These are phyloP conservation scores for Plantago elongata DNA, from an alignment of 257 asterid genomes.

Conservation along the genomic window DNA sequence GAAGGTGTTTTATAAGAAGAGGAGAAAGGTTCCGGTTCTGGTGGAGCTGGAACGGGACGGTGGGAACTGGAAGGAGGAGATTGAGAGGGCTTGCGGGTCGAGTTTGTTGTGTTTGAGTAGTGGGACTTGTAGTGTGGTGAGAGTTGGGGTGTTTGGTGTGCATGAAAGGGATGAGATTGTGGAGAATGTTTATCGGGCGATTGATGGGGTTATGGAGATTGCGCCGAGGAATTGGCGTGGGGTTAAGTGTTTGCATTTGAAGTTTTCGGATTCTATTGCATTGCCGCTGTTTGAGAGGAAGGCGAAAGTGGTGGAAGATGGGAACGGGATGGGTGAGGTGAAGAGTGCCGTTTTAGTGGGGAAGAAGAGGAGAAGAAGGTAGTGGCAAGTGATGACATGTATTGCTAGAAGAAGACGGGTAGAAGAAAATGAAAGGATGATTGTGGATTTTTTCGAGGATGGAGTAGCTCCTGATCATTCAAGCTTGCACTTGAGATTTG, in stretches of 20 bases:
- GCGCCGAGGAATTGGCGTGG: slow-evolving; percentile 68
- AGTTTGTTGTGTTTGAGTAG: slow-evolving; percentile 57
- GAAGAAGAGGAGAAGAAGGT: slow-evolving; percentile 25
- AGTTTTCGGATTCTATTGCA: slow-evolving; percentile 69
- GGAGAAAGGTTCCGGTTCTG: slow-evolving; percentile 60
- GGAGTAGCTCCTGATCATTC: neutral
- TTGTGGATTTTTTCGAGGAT: neutral
- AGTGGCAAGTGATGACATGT: neutral
- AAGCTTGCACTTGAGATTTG: slow-evolving; percentile 6
- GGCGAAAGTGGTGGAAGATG: neutral
- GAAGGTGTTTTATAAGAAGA: slow-evolving; percentile 67
- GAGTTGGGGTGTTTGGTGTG: slow-evolving; percentile 55
- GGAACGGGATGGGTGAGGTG: neutral
- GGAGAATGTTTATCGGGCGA: slow-evolving; percentile 61
- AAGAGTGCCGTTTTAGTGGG: slow-evolving; percentile 14
- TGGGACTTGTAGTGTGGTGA: slow-evolving; percentile 65
- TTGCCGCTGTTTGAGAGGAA: slow-evolving; percentile 54
- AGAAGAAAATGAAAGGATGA: neutral
- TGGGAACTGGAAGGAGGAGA: slow-evolving; percentile 70
- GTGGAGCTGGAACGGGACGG: slow-evolving; percentile 44
- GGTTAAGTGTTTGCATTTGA: slow-evolving; percentile 69
- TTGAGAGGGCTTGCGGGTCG: slow-evolving; percentile 44
- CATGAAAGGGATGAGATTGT: slow-evolving; percentile 40
- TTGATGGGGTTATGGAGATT: slow-evolving; percentile 41
- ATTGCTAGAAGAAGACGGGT: no score